phyloP scores from a whole-genome alignment of 164 flowering plant species.

The Kingdonia uniflora region DNA sequence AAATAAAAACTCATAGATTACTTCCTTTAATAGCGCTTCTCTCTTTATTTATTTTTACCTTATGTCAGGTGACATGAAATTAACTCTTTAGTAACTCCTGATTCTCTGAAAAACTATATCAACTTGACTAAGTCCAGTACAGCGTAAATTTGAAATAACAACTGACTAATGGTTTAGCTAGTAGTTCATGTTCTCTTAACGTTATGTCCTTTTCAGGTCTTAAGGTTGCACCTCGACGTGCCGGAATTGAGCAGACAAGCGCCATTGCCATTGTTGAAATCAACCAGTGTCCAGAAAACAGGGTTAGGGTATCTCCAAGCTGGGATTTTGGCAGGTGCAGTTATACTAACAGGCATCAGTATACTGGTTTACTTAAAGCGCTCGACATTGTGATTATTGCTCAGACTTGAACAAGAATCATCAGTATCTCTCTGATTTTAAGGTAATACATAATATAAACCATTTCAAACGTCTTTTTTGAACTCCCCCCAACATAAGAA shows the following conservation, averaged over 20 bases:
- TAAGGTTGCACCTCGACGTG: constrained; percentile 65
- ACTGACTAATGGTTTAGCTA: too few relatives aligned
- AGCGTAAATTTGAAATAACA: too few relatives aligned
- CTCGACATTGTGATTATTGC: constrained; percentile 11
- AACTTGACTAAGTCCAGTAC: too few relatives aligned
- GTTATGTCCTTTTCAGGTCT: constrained; percentile 34
- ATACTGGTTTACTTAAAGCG: constrained; percentile 70
- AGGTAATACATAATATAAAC: neutral
- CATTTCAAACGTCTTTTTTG: too few relatives aligned
- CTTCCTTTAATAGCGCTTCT: too few relatives aligned
- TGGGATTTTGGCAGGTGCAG: constrained; percentile 55
- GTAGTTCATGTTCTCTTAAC: too few relatives aligned
- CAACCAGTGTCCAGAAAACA: constrained; percentile 17
- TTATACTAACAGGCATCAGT: constrained; percentile 42
- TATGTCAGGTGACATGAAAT: too few relatives aligned
- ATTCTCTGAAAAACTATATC: too few relatives aligned
- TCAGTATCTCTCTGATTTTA: neutral
- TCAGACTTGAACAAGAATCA: neutral
- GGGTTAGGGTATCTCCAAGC: constrained; percentile 20
- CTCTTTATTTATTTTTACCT: too few relatives aligned
- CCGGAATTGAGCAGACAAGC: constrained; percentile 26
- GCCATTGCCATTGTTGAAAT: constrained; percentile 7
- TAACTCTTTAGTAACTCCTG: too few relatives aligned
- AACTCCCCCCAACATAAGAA: too few relatives aligned
- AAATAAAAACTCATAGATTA: too few relatives aligned